Conservation (phyloP, 2,329 filamentous ascomycete species). For the Herpotrichia juniperi region DNA sequence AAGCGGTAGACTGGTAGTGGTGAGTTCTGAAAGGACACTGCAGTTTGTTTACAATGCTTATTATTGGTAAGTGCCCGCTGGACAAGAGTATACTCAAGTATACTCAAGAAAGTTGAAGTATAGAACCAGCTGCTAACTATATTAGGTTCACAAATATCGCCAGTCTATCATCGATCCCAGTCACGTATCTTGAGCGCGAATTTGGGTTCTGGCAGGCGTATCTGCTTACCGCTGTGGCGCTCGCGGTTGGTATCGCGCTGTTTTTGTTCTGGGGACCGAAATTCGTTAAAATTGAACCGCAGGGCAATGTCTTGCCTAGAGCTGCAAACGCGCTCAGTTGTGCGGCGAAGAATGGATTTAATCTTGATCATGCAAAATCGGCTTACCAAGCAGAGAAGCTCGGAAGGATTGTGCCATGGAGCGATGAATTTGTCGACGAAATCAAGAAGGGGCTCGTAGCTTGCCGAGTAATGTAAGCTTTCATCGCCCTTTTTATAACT, state of each 20-base stretch:
- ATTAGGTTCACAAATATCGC: conserved; percentile 70
- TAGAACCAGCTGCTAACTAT: too few species aligned
- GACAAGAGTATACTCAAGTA: conserved; percentile 22
- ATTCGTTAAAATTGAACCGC: conserved; percentile 16
- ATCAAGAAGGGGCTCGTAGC: conserved; percentile 22
- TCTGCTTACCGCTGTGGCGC: conserved; percentile 65
- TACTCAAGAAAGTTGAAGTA: conserved; percentile 30
- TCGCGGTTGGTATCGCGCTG: conserved; percentile 64
- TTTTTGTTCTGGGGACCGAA: conserved; percentile 45
- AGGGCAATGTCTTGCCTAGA: conserved; percentile 20
- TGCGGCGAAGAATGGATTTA: conserved; percentile 19
- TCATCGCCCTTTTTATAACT: neutral
- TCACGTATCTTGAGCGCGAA: conserved; percentile 70
- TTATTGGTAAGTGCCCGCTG: conserved; percentile 35
- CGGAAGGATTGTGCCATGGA: conserved; percentile 18
- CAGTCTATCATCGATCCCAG: conserved; percentile 64
- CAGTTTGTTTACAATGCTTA: conserved; percentile 39
- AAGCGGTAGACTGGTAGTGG: conserved; percentile 27
- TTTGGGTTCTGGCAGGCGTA: conserved; percentile 72
- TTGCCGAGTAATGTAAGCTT: conserved; percentile 25
- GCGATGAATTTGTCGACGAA: conserved; percentile 25
- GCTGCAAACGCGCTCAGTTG: conserved; percentile 7
- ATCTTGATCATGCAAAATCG: conserved; percentile 16
- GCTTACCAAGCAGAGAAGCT: conserved; percentile 11
- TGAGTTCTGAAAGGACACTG: conserved; percentile 28